These are phyloP conservation scores for Aspergillus carbonarius DNA, from an alignment of 2,329 filamentous ascomycete species.

Conservation along the genomic window DNA sequence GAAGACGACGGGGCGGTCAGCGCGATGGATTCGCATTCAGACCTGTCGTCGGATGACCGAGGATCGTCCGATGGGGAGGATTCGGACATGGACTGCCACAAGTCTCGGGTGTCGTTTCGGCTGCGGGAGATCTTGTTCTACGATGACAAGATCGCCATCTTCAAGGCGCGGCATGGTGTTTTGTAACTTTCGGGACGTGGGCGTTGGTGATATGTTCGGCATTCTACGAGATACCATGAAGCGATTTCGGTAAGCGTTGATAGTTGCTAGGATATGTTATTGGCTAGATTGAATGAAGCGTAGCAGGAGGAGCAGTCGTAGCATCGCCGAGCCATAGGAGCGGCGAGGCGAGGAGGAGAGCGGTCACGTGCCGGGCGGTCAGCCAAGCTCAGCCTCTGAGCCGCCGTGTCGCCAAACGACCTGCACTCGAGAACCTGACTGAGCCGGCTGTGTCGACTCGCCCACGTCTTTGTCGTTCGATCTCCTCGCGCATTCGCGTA, in stretches of 20 bases:
- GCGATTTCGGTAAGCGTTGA: slow-evolving; percentile 1
- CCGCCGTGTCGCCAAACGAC: slow-evolving; percentile 12
- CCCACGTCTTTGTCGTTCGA: not conserved
- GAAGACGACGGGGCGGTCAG: slow-evolving; percentile 39
- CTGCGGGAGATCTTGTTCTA: slow-evolving; percentile 80
- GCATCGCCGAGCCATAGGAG: not conserved
- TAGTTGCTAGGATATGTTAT: not conserved
- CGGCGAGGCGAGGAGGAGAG: no score
- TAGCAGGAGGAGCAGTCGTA: not conserved
- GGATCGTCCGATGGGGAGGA: slow-evolving; percentile 45
- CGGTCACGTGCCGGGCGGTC: slow-evolving; percentile 17
- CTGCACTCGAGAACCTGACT: not conserved
- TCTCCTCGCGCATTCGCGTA: not conserved
- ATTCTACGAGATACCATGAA: slow-evolving; percentile 20
- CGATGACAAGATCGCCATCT: slow-evolving; percentile 78
- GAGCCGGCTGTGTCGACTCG: not conserved
- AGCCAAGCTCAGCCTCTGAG: slow-evolving; percentile 16
- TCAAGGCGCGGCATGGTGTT: slow-evolving; percentile 68
- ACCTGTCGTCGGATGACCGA: slow-evolving; percentile 26
- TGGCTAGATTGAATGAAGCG: not conserved
- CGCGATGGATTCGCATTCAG: slow-evolving; percentile 21
- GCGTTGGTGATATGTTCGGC: slow-evolving; percentile 9
- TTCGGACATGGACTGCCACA: slow-evolving; percentile 39
- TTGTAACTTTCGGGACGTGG: slow-evolving; percentile 28
- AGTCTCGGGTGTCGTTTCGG: slow-evolving; percentile 51